Evolutionary conservation across 2,329 filamentous ascomycete genomes (phyloP).

Genomic region (Aspergillus floridensis): DNA sequence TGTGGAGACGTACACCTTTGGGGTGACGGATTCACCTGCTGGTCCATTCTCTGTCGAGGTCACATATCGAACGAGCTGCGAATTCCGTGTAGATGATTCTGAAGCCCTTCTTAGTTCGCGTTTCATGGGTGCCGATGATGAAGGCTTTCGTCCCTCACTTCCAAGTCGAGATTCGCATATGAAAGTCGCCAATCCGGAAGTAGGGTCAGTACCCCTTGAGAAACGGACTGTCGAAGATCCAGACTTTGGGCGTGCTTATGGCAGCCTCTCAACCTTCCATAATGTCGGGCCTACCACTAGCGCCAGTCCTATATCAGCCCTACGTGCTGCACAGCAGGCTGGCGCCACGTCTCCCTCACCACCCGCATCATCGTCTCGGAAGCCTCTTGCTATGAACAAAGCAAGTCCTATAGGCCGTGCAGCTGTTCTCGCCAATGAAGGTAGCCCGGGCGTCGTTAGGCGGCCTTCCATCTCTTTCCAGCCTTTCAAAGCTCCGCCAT

Average conservation of each 20-base stretch:
- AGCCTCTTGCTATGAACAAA: slow-evolving; percentile 41
- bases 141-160: slow-evolving; percentile 78
- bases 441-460: slow-evolving; percentile 55
- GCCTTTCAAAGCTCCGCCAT: slow-evolving; percentile 91
- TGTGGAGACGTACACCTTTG: slow-evolving; percentile 75
- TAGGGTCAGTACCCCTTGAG: slow-evolving; percentile 71
- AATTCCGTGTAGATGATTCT: slow-evolving; percentile 86
- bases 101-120: slow-evolving; percentile 88
- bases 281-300: slow-evolving; percentile 70
- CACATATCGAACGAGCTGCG: slow-evolving; percentile 82
- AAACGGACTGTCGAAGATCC: slow-evolving; percentile 50
- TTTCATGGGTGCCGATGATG: slow-evolving; percentile 88
- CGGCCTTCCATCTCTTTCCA: slow-evolving; percentile 86
- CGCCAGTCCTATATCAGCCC: slow-evolving; percentile 80
- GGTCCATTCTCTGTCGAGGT: slow-evolving; percentile 80
- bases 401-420: slow-evolving; percentile 33
- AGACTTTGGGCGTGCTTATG: slow-evolving; percentile 77
- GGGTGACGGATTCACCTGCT: slow-evolving; percentile 79
- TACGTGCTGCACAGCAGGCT: slow-evolving; percentile 65
- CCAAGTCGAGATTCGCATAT: slow-evolving; percentile 49
- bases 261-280: slow-evolving; percentile 85
- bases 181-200: slow-evolving; percentile 47
- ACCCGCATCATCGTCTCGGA: slow-evolving; percentile 51
- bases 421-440: slow-evolving; percentile 45
- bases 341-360: slow-evolving; percentile 51